Evolutionary conservation across 768 basidiomycete species (phyloP).

Genomic region (Kondoa subrosea): DNA sequence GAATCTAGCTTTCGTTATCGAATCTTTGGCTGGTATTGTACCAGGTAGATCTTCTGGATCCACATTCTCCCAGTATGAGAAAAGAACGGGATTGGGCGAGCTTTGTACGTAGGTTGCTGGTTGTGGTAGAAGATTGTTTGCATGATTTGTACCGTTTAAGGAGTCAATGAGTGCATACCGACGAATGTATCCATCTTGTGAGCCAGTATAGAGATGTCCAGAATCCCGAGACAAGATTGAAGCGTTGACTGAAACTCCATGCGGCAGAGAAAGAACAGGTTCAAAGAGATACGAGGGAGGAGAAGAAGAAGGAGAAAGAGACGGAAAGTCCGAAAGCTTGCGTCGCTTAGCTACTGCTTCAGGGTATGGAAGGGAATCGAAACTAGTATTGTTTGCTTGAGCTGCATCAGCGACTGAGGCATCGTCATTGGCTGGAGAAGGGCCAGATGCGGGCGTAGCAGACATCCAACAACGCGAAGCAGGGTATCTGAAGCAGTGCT

Average conservation of each 20-base stretch:
- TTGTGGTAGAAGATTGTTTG: slow-evolving; percentile 1
- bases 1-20: slow-evolving; percentile 13
- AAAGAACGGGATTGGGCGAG: slow-evolving; percentile 15
- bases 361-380: too few species aligned
- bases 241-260: slow-evolving; percentile 18
- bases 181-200: slow-evolving; percentile 26
- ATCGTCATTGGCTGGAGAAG: too few species aligned
- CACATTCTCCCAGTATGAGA: slow-evolving; percentile 27
- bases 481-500: background rate
- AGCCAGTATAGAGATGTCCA: slow-evolving; percentile 22
- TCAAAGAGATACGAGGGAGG: slow-evolving; percentile 8
- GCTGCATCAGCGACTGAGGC: too few species aligned
- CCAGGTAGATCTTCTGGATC: slow-evolving; percentile 17
- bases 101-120: slow-evolving; percentile 7
- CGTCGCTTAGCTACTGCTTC: too few species aligned
- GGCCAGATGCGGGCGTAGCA: too few species aligned
- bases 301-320: background rate
- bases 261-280: slow-evolving; percentile 17
- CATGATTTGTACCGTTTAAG: slow-evolving; percentile 19
- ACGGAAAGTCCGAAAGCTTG: too few species aligned
- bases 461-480: too few species aligned
- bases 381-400: too few species aligned
- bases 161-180: slow-evolving; percentile 21
- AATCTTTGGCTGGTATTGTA: slow-evolving; percentile 4
- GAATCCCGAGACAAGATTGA: slow-evolving; percentile 20